Evolutionary conservation across 2,329 filamentous ascomycete genomes (phyloP).

Genomic region (Septoria petroselini): DNA sequence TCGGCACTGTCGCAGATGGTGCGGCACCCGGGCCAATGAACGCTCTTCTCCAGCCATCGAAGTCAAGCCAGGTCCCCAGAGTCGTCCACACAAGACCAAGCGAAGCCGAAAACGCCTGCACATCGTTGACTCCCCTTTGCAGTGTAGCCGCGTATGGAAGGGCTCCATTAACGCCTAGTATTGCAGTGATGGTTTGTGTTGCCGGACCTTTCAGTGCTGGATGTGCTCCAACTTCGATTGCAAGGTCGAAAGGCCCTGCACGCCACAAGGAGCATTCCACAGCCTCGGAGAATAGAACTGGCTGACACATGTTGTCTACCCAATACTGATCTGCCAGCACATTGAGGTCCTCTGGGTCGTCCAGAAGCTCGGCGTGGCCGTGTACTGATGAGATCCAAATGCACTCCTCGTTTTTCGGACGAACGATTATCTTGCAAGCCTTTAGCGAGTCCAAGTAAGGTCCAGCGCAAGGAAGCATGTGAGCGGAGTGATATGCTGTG

Average conservation of each 20-base stretch:
- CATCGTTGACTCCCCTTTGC: conserved; percentile 29
- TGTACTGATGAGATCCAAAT: conserved; percentile 27
- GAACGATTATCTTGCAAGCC: conserved; percentile 20
- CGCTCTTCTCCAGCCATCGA: conserved; percentile 19
- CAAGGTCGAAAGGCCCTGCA: conserved; percentile 36
- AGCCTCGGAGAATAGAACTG: conserved; percentile 48
- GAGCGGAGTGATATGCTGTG: conserved; percentile 47
- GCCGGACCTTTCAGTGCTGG: conserved; percentile 46
- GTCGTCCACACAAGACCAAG: conserved; percentile 22
- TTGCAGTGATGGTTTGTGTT: conserved; percentile 37
- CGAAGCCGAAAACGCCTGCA: conserved; percentile 27
- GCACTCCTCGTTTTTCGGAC: conserved; percentile 17
- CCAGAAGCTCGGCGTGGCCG: conserved; percentile 27
- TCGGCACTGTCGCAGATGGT: background rate
- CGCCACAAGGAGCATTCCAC: conserved; percentile 31
- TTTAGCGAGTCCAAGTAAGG: conserved; percentile 22
- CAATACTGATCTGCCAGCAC: conserved; percentile 40
- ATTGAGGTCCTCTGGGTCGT: conserved; percentile 25
- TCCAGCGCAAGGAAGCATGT: conserved; percentile 30
- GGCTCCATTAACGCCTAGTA: conserved; percentile 15
- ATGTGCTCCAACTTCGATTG: conserved; percentile 49
- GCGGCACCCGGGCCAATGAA: conserved; percentile 13
- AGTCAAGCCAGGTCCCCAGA: conserved; percentile 19
- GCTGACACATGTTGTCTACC: conserved; percentile 46
- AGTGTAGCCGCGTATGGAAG: conserved; percentile 24